Evolutionary conservation across 441 rosid species (phyloP).

Genomic region (Lepidium campestre): DNA sequence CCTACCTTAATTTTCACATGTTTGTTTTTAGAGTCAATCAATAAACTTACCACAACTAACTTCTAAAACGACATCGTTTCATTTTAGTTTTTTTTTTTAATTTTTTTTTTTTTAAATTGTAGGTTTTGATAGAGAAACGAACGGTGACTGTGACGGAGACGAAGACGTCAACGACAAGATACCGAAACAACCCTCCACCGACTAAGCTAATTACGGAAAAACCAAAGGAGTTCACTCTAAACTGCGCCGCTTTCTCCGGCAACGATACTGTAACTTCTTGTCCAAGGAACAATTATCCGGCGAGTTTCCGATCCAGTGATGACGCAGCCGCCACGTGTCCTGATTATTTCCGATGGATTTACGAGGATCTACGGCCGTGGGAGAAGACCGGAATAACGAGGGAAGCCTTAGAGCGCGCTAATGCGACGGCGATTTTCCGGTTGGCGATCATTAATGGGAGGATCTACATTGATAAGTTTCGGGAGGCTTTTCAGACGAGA

Average conservation of each 20-base stretch:
- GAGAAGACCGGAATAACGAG: constrained; percentile 43
- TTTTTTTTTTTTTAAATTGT: background rate
- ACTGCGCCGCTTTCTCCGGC: constrained; percentile 16
- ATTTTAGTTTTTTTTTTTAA: no score
- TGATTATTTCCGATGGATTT: constrained; percentile 59
- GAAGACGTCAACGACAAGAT: background rate
- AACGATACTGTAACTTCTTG: constrained; percentile 20
- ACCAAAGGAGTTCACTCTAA: constrained; percentile 20
- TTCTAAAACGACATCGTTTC: background rate
- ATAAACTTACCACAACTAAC: background rate
- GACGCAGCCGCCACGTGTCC: constrained; percentile 35
- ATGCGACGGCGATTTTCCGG: constrained; percentile 46
- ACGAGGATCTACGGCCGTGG: constrained; percentile 65
- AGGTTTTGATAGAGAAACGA: constrained; percentile 23
- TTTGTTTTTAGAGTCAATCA: background rate
- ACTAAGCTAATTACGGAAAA: constrained; percentile 21
- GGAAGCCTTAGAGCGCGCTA: constrained; percentile 42
- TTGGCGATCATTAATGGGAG: constrained; percentile 45
- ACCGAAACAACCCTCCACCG: constrained; percentile 20
- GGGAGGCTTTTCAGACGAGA: constrained; percentile 42
- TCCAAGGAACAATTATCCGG: constrained; percentile 18
- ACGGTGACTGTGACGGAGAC: constrained; percentile 4
- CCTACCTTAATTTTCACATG: background rate
- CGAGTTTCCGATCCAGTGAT: background rate
- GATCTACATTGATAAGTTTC: constrained; percentile 46